phyloP scores from a whole-genome alignment of 2,329 filamentous ascomycete species.

The Dothistroma septosporum region DNA sequence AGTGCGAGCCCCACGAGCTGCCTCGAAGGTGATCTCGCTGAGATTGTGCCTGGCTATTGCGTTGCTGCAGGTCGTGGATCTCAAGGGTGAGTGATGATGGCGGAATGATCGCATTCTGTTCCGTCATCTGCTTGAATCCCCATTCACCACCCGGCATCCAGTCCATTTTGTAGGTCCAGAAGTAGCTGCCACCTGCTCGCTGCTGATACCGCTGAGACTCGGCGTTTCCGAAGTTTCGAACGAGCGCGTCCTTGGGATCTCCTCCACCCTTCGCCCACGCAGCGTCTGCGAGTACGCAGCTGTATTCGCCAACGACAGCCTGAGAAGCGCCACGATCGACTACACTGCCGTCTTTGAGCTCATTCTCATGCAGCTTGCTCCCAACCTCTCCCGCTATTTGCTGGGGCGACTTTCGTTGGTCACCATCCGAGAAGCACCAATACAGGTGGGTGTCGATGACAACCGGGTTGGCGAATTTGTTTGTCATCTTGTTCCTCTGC shows the following conservation, averaged over 20 bases:
- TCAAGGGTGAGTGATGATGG: constrained; percentile 40
- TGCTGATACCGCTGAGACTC: constrained; percentile 49
- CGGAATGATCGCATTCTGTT: constrained; percentile 42
- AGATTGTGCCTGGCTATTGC: constrained; percentile 40
- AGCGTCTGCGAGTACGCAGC: constrained; percentile 51
- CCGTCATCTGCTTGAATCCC: constrained; percentile 54
- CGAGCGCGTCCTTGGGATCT: constrained; percentile 38
- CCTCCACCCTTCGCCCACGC: constrained; percentile 43
- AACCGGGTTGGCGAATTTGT: constrained; percentile 42
- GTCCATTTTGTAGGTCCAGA: constrained; percentile 60
- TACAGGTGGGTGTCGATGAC: constrained; percentile 58
- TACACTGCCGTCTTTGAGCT: constrained; percentile 47
- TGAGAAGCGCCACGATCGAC: constrained; percentile 49
- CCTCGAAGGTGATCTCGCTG: constrained; percentile 37
- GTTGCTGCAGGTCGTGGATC: constrained; percentile 35
- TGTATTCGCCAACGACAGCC: constrained; percentile 56
- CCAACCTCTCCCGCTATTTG: constrained; percentile 49
- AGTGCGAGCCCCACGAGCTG: constrained; percentile 43
- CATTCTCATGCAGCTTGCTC: constrained; percentile 44
- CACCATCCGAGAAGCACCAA: constrained; percentile 54
- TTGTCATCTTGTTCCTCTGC: constrained; percentile 22
- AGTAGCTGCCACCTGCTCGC: constrained; percentile 52
- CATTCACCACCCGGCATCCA: constrained; percentile 61
- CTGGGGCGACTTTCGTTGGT: constrained; percentile 50
- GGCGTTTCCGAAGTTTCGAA: constrained; percentile 46